Conservation (phyloP, 148 eudicot genomes). For the Vaccinium macrocarpon region DNA sequence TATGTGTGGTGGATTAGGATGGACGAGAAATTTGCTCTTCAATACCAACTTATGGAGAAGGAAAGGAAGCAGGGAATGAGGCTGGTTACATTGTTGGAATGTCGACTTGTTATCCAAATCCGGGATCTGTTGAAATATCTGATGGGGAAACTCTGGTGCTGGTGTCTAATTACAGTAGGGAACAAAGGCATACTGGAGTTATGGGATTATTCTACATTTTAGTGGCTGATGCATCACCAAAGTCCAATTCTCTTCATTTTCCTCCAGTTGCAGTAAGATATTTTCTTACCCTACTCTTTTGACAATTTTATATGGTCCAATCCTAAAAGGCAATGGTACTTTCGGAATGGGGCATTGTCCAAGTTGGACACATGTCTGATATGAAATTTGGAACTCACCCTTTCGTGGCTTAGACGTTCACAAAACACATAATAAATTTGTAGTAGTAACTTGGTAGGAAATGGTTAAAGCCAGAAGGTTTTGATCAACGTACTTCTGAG, state of each 20-base stretch:
- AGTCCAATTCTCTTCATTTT: slow-evolving; percentile 11
- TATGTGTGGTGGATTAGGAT: slow-evolving; percentile 37
- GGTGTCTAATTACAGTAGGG: slow-evolving; percentile 73
- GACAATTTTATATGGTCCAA: too few species aligned
- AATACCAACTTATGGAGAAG: slow-evolving; percentile 65
- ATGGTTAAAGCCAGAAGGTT: background rate
- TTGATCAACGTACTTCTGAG: background rate
- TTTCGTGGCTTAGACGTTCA: background rate
- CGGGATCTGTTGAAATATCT: slow-evolving; percentile 57
- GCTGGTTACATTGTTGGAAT: slow-evolving; percentile 90
- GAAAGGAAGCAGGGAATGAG: slow-evolving; percentile 75
- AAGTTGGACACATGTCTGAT: background rate
- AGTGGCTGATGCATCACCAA: slow-evolving; percentile 52
- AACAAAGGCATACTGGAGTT: slow-evolving; percentile 69
- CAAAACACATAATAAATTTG: background rate
- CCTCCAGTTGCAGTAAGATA: slow-evolving; percentile 25
- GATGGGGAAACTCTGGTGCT: slow-evolving; percentile 63
- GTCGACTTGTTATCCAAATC: slow-evolving; percentile 83
- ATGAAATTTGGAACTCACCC: background rate
- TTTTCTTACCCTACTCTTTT: background rate
- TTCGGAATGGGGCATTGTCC: background rate
- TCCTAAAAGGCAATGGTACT: background rate
- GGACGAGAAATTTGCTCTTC: slow-evolving; percentile 76
- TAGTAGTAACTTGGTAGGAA: background rate
- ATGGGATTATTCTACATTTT: slow-evolving; percentile 92